Evolutionary conservation across 495 filamentous ascomycete genomes (phyloP).

Genomic region (Amniculicola lignicola): DNA sequence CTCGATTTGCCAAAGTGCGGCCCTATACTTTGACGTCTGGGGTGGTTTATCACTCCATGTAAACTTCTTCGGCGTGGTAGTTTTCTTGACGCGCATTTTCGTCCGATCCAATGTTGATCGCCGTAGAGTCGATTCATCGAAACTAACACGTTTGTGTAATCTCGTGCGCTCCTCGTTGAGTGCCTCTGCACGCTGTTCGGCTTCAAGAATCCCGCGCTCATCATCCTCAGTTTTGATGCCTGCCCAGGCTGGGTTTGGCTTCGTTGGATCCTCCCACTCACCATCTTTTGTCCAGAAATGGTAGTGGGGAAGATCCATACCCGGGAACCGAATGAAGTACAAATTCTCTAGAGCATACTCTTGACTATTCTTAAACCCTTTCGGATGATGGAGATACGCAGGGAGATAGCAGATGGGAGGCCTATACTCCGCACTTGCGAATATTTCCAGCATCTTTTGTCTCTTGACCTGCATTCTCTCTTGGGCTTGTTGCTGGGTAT

Average conservation of each 20-base stretch:
- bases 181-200: background rate
- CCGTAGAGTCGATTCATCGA: background rate
- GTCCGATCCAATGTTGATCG: background rate
- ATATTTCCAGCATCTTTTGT: constrained; percentile 13
- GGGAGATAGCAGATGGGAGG: constrained; percentile 25
- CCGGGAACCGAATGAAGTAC: constrained; percentile 22
- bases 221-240: background rate
- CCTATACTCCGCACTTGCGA: constrained; percentile 1
- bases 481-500: background rate
- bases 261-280: constrained; percentile 24
- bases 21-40: constrained; percentile 5
- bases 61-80: constrained; percentile 7
- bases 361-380: background rate
- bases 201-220: background rate
- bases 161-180: background rate
- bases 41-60: background rate
- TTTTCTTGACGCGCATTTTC: constrained; percentile 8
- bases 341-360: constrained; percentile 5
- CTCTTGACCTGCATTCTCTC: constrained; percentile 14
- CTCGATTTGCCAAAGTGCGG: constrained; percentile 16
- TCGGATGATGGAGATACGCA: constrained; percentile 16
- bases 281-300: constrained; percentile 19
- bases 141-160: background rate
- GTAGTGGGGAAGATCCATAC: constrained; percentile 18
- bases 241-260: constrained; percentile 8